These are phyloP conservation scores for Myrica gale DNA, from an alignment of 306 rosid species.

Conservation along the genomic window DNA sequence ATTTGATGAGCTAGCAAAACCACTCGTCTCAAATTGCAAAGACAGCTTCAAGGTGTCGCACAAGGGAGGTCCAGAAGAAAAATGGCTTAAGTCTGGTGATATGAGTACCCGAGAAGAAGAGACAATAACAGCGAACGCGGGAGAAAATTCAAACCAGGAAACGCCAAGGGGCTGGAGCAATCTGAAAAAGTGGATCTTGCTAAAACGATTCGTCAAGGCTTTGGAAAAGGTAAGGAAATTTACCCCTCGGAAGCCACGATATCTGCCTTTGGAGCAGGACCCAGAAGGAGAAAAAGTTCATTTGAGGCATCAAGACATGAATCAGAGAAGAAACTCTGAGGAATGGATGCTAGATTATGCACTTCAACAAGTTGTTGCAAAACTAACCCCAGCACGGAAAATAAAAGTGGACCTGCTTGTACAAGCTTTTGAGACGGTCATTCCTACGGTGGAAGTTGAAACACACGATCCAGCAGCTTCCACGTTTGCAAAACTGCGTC, in stretches of 20 bases:
- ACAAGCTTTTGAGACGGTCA: constrained; percentile 90
- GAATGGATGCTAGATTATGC: constrained; percentile 99
- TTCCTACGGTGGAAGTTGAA: constrained; percentile 53
- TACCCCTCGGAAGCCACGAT: constrained; percentile 54
- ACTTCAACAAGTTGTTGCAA: constrained; percentile 72
- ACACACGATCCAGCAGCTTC: constrained; percentile 19
- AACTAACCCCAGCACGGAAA: constrained; percentile 79
- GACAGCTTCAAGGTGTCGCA: constrained; percentile 23
- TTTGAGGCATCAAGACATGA: constrained; percentile 64
- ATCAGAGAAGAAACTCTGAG: constrained; percentile 68
- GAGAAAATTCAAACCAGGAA: constrained; percentile 39
- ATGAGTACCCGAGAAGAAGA: constrained; percentile 26
- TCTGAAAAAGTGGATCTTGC: constrained; percentile 73
- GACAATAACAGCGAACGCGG: constrained; percentile 30
- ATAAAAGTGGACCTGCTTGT: constrained; percentile 83
- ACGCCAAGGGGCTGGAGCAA: constrained; percentile 71
- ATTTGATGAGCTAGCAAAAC: constrained; percentile 2
- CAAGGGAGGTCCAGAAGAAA: constrained; percentile 29
- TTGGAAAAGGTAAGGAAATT: constrained; percentile 65
- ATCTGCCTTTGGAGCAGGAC: constrained; percentile 50
- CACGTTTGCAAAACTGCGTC: constrained; percentile 25
- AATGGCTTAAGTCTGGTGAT: constrained; percentile 21
- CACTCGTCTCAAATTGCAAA: constrained; percentile 2
- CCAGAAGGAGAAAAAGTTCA: constrained; percentile 61
- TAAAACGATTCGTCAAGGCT: constrained; percentile 82